Evolutionary conservation across 345 rosid genomes (phyloP), one percentile per base, ranked within the genome.

Genomic region (Sonneratia caseolaris): DNA sequence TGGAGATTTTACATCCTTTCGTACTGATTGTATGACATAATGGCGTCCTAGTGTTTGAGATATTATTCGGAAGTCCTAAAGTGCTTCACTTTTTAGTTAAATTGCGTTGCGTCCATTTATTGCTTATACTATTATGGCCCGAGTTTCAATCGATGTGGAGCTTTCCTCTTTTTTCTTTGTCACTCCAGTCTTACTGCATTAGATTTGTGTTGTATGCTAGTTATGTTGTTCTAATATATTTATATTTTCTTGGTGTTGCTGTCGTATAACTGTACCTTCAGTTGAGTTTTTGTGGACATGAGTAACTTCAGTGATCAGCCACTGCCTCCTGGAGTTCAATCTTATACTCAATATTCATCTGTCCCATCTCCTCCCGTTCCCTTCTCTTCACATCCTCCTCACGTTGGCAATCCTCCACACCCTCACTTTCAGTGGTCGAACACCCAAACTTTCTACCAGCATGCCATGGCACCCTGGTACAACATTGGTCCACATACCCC

Each of bases 321-420:
- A 49, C 43, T 68, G 49, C 76, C 76, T 51, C 76, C 76, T 19
- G 76, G 76, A 37, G 71, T 66, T 67, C 62, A 73, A 35, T 48
- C 75, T 49, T 70, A 51, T 53, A 10, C 55, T 32, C 70, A 9
- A n/a, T 40, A 70, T 37, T 18, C 77, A 70, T 22, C 70, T 38
- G 64, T 45, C 77, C 73, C 53, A 70, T 27, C 73, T 37, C 65
- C 64, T 49, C 77, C 70, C 15, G 5, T 35, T 42, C 73, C 70
- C 16, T 38, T 65, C 67, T 18, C 71, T 45, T 69, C 47, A 5
- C 35, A 70, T 40, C 74, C 69, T 64, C 45, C 56, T 13, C 40
- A 68, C 55, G 49, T 27, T 21, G 70, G 62, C 3, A 53, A 70
- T 70, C 69, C 66, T 21, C 37, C 57, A 45, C 32, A 53, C 49